Base-by-base conservation (phyloP, 495 filamentous ascomycete genomes). In the Hypoxylon lenormandii region DNA sequence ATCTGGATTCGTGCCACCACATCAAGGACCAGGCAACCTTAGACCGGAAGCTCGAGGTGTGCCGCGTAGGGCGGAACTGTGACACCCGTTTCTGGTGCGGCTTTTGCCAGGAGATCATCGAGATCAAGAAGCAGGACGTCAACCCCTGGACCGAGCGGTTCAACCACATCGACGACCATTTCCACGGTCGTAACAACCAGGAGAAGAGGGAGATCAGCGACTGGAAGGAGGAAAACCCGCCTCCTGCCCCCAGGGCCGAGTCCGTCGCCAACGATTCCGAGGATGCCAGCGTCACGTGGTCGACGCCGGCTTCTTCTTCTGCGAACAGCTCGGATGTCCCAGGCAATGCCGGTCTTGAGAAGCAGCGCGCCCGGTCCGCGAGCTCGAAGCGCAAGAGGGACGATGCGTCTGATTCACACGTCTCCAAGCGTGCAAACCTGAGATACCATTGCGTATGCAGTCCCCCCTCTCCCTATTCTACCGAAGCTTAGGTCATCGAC, bases 151-250 rank as follows among this genome's bases (percentile, higher is more conserved):
- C 91, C 55, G 90, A 92, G 74, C 83, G 94, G 3, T 94, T 93
- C 73, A 87, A 95, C 73, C 94, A 98, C 77, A 94, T 97, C 47
- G 93, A 93, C 64, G 81, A 88, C 53, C 94, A 97, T 73, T 94
- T 91, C 50, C 80, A 76, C 37, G 84, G 83, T 11, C 75, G 77
- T 23, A 69, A 74, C 16, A 67, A 57, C 11, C 46, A 45, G 21
- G 48, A 8, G 0, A 72, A 74, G 66, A 77, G 53, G 28, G 65
- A 75, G 10, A 82, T 80, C 10, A 46, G 26, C 18, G 71, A 78
- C 33, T 83, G 80, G 81, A 75, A 76, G 68, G 60, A 70, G 18
- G 56, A 80, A 11, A 75, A 77, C 38, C 43, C 59, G 13, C 56
- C 49, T 19, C 8, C 18, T 19, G 5, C 21, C 1, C 38, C 7